Evolutionary conservation across 257 asterid genomes (phyloP), one percentile per base, ranked within the genome.

Genomic region (Lantana camara): DNA sequence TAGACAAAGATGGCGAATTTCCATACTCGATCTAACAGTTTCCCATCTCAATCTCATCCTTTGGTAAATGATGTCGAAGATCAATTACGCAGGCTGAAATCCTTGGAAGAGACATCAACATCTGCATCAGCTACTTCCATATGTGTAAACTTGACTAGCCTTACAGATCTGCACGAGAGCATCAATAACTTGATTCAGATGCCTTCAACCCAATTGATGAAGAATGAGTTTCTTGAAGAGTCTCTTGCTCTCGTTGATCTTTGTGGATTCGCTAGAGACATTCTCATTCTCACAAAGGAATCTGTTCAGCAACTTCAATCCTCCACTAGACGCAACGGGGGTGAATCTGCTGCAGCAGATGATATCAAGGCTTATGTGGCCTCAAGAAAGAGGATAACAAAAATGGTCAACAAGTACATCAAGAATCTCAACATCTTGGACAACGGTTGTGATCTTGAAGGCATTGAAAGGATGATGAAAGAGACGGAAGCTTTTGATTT

Each of bases 21-120:
- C 17, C 48, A 14, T 17, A 0, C 0, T 42, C 16, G 48, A 42
- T 42, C 48, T 3, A 42, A 55, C 44, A 79, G 80, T 53, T 69
- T 74, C 47, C 82, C 80, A 14, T 41, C 77, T 10, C 48, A 69
- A 52, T 72, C 81, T 58, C 75, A 72, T 49, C 79, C 83, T 9
- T 35, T 65, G 37, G 10, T 62, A 35, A 37, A 22, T 0, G 61
- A 30, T 9, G 57, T 57, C 41, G 69, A 69, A 58, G 66, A 74
- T 29, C 69, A 61, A 2, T 51, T 77, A 20, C 47, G 35, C 57
- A 68, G 75, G 46, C 38, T 74, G 53, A 74, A 40, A 53, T 42
- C 66, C 34, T 72, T 77, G 0, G 63, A 55, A 57, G 52, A 1
- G 4, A 49, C 66, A 40, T 51, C 77, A 4, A 29, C 77, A 3